Base-by-base conservation (phyloP, 225 moss, liverwort and hornwort species). In the Pseudoscleropodium purum region DNA sequence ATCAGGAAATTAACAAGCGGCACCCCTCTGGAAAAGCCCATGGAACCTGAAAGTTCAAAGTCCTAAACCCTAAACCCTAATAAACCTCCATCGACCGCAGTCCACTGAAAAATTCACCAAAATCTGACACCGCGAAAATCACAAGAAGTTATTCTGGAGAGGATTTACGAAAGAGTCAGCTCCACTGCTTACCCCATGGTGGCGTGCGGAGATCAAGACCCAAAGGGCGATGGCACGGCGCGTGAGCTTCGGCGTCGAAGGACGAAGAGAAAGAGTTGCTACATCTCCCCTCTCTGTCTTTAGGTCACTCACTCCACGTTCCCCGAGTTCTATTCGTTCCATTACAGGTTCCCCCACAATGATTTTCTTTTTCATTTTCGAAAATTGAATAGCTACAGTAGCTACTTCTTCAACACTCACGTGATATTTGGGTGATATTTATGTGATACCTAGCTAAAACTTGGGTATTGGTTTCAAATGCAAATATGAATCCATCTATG, bases 181-280 rank as follows among this genome's bases (percentile, higher is more conserved):
- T 36, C 7, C 33, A 82, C 41, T 66, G 85, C 91, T 91, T 89
- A 92, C 91, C 92, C 91, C 91, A 92, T 92, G 81, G 67, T 87
- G 89, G 69, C 87, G 89, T 75, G 89, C 87, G 49, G 81, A 37
- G 66, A 65, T 37, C 66, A 79, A 73, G 36, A 74, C 88, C 90
- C 90, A 57, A 54, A 79, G 83, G 89, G 89, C 27, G 84, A 76
- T 78, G 83, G 60, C 75, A 73, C 13, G 13, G 86, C 82, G 75
- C 82, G 66, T 82, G 57, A 13, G 60, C 77, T 83, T 15, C 81
- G 18, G 75, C 33, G 86, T 66, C 66, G 86, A 86, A 45, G 18
- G 36, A 33, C 19, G 30, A 41, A 21, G 39, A 51, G 47, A 87
- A 61, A 69, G 77, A 83, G 47, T 16, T 36, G 1, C 1, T 1